Evolutionary conservation across 176 grass and related monocot genomes (phyloP).

Genomic region (Tillandsia leiboldiana): DNA sequence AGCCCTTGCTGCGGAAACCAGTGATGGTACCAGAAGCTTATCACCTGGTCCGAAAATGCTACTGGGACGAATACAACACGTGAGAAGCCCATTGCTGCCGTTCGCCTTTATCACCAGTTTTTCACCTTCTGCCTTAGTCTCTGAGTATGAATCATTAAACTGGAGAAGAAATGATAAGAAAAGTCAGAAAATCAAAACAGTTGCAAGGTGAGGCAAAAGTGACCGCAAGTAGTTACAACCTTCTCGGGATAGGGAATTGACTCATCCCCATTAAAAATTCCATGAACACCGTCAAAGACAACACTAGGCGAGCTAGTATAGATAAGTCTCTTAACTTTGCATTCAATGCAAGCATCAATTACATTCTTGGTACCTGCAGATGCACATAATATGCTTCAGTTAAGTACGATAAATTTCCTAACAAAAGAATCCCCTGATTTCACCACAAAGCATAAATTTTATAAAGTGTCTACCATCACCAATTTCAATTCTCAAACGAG

Average conservation of each 20-base stretch:
- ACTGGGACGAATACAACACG: conserved; percentile 95
- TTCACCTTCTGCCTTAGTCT: conserved; percentile 98
- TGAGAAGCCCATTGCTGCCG: conserved; percentile 75
- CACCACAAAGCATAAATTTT: too few species aligned
- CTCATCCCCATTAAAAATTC: conserved; percentile 80
- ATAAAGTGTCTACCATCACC: too few species aligned
- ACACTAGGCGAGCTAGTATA: conserved; percentile 99
- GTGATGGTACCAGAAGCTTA: conserved; percentile 85
- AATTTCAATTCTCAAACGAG: too few species aligned
- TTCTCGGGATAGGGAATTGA: conserved; percentile 82
- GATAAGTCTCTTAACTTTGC: conserved; percentile 90
- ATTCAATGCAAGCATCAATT: conserved; percentile 64
- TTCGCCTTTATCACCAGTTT: conserved; percentile 81
- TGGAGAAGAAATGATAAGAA: conserved; percentile 43
- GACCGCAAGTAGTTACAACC: conserved; percentile 15
- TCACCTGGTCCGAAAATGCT: conserved; percentile 98
- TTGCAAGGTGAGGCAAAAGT: neutral
- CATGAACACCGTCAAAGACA: conserved; percentile 85
- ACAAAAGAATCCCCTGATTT: neutral
- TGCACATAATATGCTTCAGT: neutral
- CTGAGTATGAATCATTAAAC: conserved; percentile 99
- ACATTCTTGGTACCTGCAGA: conserved; percentile 89
- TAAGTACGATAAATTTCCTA: too few species aligned
- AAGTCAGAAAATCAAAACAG: conserved; percentile 10
- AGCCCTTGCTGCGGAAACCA: conserved; percentile 78